These are phyloP conservation scores for Irpex sp. DNA, from an alignment of 1,284 basidiomycete species.

Conservation along the genomic window DNA sequence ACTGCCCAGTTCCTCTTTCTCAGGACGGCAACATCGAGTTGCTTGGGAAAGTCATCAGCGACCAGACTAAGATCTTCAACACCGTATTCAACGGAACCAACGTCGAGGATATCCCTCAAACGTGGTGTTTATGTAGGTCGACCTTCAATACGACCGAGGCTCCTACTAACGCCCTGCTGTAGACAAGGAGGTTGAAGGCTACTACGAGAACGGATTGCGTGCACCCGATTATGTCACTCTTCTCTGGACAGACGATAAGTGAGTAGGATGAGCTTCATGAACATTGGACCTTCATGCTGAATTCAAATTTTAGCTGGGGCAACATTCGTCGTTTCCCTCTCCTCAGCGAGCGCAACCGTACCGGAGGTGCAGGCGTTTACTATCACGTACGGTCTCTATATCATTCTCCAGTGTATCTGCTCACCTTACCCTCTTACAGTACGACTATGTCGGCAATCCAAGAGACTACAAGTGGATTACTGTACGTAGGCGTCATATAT, in stretches of 20 bases:
- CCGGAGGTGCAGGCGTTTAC: constrained; percentile 62
- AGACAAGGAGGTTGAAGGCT: constrained; percentile 63
- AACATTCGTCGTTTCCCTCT: constrained; percentile 54
- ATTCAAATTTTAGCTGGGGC: constrained; percentile 34
- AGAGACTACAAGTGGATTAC: constrained; percentile 55
- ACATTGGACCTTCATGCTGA: background rate
- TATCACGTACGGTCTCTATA: constrained; percentile 43
- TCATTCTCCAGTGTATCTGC: background rate
- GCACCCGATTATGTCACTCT: constrained; percentile 50
- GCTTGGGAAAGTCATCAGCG: constrained; percentile 49
- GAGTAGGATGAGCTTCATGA: constrained; percentile 10
- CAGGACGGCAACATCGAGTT: constrained; percentile 45
- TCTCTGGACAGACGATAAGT: constrained; percentile 60
- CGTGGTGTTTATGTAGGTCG: constrained; percentile 57
- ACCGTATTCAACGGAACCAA: constrained; percentile 47
- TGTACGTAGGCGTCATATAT: constrained; percentile 21
- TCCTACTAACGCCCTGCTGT: background rate
- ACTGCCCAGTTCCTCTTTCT: constrained; percentile 44
- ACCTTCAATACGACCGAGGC: too few species aligned
- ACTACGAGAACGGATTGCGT: constrained; percentile 53
- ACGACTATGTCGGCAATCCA: constrained; percentile 38
- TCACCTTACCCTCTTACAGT: constrained; percentile 1
- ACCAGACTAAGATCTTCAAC: constrained; percentile 60
- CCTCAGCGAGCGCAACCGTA: constrained; percentile 42
- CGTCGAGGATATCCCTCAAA: constrained; percentile 51